Evolutionary conservation across 164 flowering plant genomes (phyloP).

Genomic region (Umbellularia californica): DNA sequence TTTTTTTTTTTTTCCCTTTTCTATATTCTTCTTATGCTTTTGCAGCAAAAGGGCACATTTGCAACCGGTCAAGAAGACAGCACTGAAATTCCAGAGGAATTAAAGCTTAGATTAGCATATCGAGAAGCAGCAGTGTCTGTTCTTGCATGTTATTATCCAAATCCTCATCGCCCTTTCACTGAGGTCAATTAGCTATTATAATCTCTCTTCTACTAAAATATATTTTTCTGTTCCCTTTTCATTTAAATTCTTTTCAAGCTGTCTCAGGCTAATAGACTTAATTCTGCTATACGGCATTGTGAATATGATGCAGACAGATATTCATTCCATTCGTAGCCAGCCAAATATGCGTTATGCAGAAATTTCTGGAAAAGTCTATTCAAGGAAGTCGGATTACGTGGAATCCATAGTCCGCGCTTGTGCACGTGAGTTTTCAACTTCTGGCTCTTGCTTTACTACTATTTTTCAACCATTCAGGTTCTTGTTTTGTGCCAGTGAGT

Average conservation of each 20-base stretch:
- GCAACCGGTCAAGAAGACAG: conserved; percentile 97
- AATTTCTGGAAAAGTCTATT: conserved; percentile 54
- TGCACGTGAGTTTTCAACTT: conserved; percentile 71
- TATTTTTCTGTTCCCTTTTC: background rate
- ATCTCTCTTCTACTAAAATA: background rate
- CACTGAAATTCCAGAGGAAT: conserved; percentile 74
- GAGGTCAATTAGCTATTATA: conserved; percentile 39
- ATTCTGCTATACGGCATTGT: background rate
- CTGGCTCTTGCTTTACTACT: background rate
- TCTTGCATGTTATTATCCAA: conserved; percentile 88
- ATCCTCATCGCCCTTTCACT: conserved; percentile 65
- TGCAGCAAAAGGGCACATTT: conserved; percentile 97
- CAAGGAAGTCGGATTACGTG: conserved; percentile 71
- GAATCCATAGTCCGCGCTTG: conserved; percentile 83
- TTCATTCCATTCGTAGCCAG: conserved; percentile 54
- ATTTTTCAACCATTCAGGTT: background rate
- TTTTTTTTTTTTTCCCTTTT: background rate
- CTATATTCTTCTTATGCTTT: conserved; percentile 2
- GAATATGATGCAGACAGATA: conserved; percentile 62
- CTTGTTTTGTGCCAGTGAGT: background rate
- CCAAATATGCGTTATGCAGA: conserved; percentile 74
- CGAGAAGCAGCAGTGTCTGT: conserved; percentile 96
- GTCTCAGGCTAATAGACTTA: background rate
- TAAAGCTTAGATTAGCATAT: conserved; percentile 84
- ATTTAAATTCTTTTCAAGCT: background rate